Evolutionary conservation across 202 grass and related monocot species (phyloP), one percentile per base, ranked within the genome.

Genomic region (Setaria viridis): DNA sequence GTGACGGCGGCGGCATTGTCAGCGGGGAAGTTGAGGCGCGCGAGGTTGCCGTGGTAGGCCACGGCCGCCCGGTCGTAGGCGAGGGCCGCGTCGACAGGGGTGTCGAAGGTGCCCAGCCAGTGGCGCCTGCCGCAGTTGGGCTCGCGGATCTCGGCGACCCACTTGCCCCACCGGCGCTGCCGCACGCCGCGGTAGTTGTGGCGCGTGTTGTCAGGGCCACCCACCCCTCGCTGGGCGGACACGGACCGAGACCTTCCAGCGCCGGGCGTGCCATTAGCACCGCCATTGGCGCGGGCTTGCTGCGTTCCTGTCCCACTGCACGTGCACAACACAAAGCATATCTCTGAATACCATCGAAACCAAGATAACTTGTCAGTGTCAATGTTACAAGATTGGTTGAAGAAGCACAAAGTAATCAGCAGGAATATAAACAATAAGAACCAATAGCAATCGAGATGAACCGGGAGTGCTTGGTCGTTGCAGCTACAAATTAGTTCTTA

Each of bases 101-200:
- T 91, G 70, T 64, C 2, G 53, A 94, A 97, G 70, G 95, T 91
- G 25, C 95, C 95, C 47, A 97, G 53, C 95, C 92, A 97, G 49
- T 88, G 85, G 37, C 95, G 92, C 53, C 71, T 80, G n/a, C 82
- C 80, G 11, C 8, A 0, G 63, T 87, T 86, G 1, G 88, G 90
- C 70, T 94, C 86, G 9, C 92, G 92, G 74, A 94, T 83, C 82
- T 97, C 95, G 1, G 92, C 64, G 46, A 90, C 92, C 95, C 95
- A 97, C 82, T 87, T 94, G 70, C 90, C 94, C 86, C 88, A 94
- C 51, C 7, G 88, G 76, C 94, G 90, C 83, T 94, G 94, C 69
- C 94, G 79, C 59, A 94, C 87, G 4, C 94, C 92, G 57, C 90
- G 88, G 90, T 84, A 97, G 30, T 2, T 77, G 64, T 87, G 80